phyloP scores from a whole-genome alignment of 345 rosid species.

The Camelina sativa region DNA sequence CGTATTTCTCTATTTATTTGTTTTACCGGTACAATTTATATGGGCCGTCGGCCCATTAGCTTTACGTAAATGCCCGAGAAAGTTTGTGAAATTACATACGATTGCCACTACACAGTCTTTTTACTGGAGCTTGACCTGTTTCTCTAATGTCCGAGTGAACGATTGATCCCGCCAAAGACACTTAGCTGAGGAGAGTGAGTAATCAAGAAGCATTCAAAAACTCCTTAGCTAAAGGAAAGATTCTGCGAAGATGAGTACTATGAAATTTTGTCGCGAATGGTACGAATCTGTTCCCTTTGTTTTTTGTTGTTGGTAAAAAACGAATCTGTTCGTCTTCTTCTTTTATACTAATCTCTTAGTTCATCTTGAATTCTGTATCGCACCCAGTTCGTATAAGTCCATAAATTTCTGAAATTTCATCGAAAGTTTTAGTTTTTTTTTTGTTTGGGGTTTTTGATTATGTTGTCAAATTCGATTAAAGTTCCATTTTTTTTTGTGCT shows the following conservation, averaged over 20 bases:
- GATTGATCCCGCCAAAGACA: slow-evolving; percentile 32
- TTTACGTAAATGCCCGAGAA: background rate
- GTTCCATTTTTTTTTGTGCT: background rate
- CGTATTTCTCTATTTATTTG: background rate
- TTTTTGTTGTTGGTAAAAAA: background rate
- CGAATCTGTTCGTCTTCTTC: slow-evolving; percentile 20
- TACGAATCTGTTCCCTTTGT: slow-evolving; percentile 32
- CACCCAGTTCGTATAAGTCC: background rate
- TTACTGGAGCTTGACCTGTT: slow-evolving; percentile 26
- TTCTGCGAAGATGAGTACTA: slow-evolving; percentile 68
- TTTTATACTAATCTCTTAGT: background rate
- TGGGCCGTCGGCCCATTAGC: slow-evolving; percentile 37
- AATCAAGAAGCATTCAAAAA: slow-evolving; percentile 1
- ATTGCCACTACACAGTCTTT: slow-evolving; percentile 11
- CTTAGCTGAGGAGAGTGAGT: background rate
- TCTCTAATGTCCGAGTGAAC: slow-evolving; percentile 7
- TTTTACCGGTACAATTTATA: background rate
- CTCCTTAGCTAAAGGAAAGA: slow-evolving; percentile 18
- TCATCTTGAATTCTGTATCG: background rate
- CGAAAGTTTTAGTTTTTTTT: background rate
- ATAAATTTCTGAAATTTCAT: background rate
- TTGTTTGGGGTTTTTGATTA: slow-evolving; percentile 7
- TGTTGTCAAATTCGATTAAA: slow-evolving; percentile 12
- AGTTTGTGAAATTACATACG: background rate
- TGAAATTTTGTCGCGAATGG: slow-evolving; percentile 93